Conservation (phyloP, 306 rosid genomes). For the Corylus avellana region DNA sequence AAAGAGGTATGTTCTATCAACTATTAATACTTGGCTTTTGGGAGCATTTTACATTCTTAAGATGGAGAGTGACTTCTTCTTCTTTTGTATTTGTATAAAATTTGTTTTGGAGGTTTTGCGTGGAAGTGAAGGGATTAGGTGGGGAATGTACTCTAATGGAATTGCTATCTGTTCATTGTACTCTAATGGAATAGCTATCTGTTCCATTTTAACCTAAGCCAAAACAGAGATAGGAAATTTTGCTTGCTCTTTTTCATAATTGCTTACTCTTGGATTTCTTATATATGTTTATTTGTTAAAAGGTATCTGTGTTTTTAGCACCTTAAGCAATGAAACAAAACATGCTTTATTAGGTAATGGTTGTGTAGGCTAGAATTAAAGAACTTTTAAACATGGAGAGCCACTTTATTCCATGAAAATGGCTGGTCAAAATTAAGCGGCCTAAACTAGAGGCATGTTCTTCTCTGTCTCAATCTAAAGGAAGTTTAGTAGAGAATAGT, state of each 20-base stretch:
- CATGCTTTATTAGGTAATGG: constrained; percentile 7
- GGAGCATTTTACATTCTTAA: too few relatives aligned
- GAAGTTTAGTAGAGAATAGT: too few relatives aligned
- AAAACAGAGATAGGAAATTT: constrained; percentile 14
- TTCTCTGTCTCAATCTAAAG: too few relatives aligned
- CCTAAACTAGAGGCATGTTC: too few relatives aligned
- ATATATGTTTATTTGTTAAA: not conserved
- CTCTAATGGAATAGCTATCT: too few relatives aligned
- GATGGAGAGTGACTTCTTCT: not conserved
- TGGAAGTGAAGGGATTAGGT: constrained; percentile 20
- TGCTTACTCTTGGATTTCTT: not conserved
- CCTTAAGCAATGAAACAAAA: not conserved
- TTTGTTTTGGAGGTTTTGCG: constrained; percentile 4
- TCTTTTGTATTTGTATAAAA: not conserved
- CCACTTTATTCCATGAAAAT: too few relatives aligned
- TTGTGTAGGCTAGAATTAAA: not conserved
- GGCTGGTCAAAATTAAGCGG: too few relatives aligned
- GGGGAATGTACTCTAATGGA: constrained; percentile 15
- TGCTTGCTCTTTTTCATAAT: constrained; percentile 17
- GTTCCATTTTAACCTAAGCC: not conserved
- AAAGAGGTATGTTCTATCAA: too few relatives aligned
- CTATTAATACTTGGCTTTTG: too few relatives aligned
- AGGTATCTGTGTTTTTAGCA: not conserved
- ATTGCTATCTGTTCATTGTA: not conserved
- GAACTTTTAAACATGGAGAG: not conserved